Evolutionary conservation across 192 early-diverging fungal genomes (phyloP).

Genomic region (Chytriomyces hyalinus): DNA sequence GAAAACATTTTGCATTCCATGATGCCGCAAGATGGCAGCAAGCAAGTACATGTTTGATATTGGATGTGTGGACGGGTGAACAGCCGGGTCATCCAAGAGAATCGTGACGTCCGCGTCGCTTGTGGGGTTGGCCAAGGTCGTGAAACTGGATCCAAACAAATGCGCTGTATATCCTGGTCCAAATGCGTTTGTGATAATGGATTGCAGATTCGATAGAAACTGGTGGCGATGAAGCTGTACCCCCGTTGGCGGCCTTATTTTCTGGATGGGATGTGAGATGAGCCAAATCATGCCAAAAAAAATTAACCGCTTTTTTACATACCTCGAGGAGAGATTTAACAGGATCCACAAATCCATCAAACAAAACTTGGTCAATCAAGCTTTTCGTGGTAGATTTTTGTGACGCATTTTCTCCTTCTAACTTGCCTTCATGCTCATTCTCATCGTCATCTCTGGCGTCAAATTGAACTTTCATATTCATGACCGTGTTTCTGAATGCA

Average conservation of each 20-base stretch:
- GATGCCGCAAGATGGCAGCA: slow-evolving; percentile 28
- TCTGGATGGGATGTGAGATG: slow-evolving; percentile 4
- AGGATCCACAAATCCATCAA: slow-evolving; percentile 10
- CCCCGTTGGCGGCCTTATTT: slow-evolving; percentile 14
- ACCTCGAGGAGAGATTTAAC: background rate
- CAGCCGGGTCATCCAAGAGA: slow-evolving; percentile 10
- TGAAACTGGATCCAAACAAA: slow-evolving; percentile 54
- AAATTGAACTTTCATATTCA: background rate
- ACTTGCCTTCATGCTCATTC: background rate
- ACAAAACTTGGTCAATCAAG: slow-evolving; percentile 1
- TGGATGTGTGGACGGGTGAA: slow-evolving; percentile 24
- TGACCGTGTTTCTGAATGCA: background rate
- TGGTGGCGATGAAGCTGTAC: slow-evolving; percentile 18
- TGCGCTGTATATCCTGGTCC: slow-evolving; percentile 33
- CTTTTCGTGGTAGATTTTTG: background rate
- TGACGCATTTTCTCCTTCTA: background rate
- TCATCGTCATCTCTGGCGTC: background rate
- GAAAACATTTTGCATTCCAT: slow-evolving; percentile 46
- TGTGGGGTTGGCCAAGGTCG: slow-evolving; percentile 42
- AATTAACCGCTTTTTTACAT: background rate
- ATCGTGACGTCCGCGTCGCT: slow-evolving; percentile 51
- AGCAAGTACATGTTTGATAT: slow-evolving; percentile 42
- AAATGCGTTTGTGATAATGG: slow-evolving; percentile 27
- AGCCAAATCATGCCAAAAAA: background rate
- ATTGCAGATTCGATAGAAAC: slow-evolving; percentile 32